phyloP scores from a whole-genome alignment of 495 filamentous ascomycete species.

The Collariella sp. region DNA sequence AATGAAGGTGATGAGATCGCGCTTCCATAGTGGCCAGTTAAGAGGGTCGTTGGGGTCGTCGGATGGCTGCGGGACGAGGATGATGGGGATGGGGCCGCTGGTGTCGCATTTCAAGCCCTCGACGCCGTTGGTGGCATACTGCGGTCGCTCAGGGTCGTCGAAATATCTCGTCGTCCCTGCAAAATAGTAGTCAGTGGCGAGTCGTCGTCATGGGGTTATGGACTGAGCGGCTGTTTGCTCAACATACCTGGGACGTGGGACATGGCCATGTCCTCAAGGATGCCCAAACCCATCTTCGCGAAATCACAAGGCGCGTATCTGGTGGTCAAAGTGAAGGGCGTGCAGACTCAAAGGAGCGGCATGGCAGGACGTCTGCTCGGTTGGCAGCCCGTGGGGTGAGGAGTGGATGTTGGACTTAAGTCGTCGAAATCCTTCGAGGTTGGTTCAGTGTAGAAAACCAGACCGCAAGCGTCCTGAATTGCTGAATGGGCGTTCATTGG shows the following conservation, averaged over 20 bases:
- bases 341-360: neutral
- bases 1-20: conserved; percentile 68
- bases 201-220: neutral
- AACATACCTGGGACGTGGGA: conserved; percentile 64
- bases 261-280: conserved; percentile 57
- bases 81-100: conserved; percentile 55
- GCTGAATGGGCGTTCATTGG: too few species aligned
- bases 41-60: conserved; percentile 72
- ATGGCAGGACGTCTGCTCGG: neutral
- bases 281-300: conserved; percentile 67
- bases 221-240: neutral
- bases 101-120: conserved; percentile 62
- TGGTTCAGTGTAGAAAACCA: too few species aligned
- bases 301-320: neutral
- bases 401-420: neutral
- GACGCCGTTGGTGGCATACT: conserved; percentile 29
- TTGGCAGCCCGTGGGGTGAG: neutral
- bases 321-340: neutral
- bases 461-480: too few species aligned
- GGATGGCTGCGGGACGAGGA: conserved; percentile 73
- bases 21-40: conserved; percentile 86
- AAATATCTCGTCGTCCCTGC: conserved; percentile 58
- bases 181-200: neutral
- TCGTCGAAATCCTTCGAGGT: too few species aligned
- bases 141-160: conserved; percentile 44